A percentile compares a stretch with the other conserved stretches of the same genome.
Conservation (phyloP, 176 grass and related monocot species). For the Phoenix dactylifera region DNA sequence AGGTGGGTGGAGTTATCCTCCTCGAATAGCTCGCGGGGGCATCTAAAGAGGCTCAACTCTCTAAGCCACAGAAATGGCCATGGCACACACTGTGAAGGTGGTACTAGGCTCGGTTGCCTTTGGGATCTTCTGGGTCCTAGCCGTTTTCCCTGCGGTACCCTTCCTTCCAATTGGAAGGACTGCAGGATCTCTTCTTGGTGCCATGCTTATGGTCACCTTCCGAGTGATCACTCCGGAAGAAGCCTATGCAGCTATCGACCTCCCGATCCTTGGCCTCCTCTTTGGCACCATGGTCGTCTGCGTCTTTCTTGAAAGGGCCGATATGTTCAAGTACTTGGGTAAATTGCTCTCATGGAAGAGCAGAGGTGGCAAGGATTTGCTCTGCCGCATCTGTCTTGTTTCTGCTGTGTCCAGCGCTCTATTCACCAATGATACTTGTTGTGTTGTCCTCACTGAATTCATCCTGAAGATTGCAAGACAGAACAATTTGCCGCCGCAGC, state of each 20-base stretch:
- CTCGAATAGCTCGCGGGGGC: no score
- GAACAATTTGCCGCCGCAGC: slow-evolving; percentile 77
- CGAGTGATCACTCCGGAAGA: slow-evolving; percentile 66
- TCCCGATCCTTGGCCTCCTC: slow-evolving; percentile 80
- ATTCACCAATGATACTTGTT: slow-evolving; percentile 98
- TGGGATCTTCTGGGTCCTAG: slow-evolving; percentile 83
- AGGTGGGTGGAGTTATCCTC: no score
- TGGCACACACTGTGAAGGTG: slow-evolving; percentile 57
- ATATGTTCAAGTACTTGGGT: slow-evolving; percentile 83
- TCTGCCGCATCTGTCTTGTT: slow-evolving; percentile 58
- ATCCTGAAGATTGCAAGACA: slow-evolving; percentile 90
- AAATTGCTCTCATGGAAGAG: slow-evolving; percentile 57
- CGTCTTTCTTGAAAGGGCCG: slow-evolving; percentile 83
- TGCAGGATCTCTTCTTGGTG: slow-evolving; percentile 74
- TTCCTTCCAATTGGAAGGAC: slow-evolving; percentile 80
- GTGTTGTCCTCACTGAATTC: slow-evolving; percentile 68
- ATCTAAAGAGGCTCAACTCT: no score
- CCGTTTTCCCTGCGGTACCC: slow-evolving; percentile 88
- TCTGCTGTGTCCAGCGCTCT: slow-evolving; percentile 74
- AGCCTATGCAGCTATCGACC: slow-evolving; percentile 77
- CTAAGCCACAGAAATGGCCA: slow-evolving; percentile 27
- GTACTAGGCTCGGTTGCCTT: slow-evolving; percentile 55
- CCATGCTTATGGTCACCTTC: slow-evolving; percentile 87
- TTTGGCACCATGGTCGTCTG: slow-evolving; percentile 96
- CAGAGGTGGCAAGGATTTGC: slow-evolving; percentile 69